These are phyloP conservation scores for Glonium stellatum DNA, from an alignment of 495 filamentous ascomycete species.

Conservation along the genomic window DNA sequence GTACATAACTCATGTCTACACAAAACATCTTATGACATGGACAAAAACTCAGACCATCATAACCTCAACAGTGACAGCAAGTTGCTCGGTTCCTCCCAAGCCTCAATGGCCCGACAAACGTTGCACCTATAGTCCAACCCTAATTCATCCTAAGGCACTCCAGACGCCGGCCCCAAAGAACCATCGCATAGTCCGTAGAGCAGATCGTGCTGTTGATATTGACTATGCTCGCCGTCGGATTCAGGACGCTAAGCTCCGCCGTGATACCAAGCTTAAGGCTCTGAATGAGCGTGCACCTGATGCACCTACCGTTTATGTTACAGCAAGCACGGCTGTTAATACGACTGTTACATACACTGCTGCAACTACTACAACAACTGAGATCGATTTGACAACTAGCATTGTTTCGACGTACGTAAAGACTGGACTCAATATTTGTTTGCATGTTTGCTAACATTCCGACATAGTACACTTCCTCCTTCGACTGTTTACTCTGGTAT, in stretches of 20 bases:
- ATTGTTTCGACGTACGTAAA: conserved; percentile 9
- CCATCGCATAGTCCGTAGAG: conserved; percentile 14
- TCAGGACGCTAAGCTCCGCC: conserved; percentile 19
- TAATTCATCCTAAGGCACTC: conserved; percentile 18
- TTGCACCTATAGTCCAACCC: conserved; percentile 28
- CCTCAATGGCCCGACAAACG: conserved; percentile 21
- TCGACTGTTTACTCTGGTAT: conserved; percentile 26
- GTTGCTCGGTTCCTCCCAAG: conserved; percentile 19
- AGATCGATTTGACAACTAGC: conserved; percentile 6
- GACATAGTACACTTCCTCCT: conserved; percentile 12
- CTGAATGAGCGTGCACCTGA: conserved; percentile 23
- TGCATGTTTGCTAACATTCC: background rate
- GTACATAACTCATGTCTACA: conserved; percentile 24
- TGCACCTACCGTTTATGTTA: conserved; percentile 22
- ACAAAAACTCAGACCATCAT: conserved; percentile 23
- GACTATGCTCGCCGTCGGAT: conserved; percentile 22
- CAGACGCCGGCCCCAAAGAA: conserved; percentile 6
- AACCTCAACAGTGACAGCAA: conserved; percentile 27
- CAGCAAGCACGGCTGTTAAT: conserved; percentile 14
- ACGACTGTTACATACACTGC: conserved; percentile 18
- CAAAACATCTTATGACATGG: conserved; percentile 14
- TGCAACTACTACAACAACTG: conserved; percentile 15
- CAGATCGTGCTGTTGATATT: conserved; percentile 21
- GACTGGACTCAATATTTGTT: background rate
- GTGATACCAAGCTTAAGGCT: conserved; percentile 7